These are phyloP conservation scores for Zizania palustris DNA, from an alignment of 202 grass and related monocot genomes.

Conservation along the genomic window DNA sequence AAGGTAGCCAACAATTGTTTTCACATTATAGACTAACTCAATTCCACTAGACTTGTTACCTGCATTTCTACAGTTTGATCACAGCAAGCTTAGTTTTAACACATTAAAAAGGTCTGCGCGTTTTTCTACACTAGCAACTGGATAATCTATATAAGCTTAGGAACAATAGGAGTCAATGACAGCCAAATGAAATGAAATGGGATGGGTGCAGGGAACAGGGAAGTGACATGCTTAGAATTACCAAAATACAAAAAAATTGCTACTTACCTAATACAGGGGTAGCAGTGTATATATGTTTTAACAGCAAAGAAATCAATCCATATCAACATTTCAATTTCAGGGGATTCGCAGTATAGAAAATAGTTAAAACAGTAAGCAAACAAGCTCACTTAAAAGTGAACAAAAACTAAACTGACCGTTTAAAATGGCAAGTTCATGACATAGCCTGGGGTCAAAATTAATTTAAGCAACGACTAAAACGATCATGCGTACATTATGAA, in stretches of 20 bases:
- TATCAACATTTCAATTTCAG: background rate
- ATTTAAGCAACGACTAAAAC: background rate
- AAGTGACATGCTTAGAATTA: background rate
- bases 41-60: background rate
- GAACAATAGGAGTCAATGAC: background rate
- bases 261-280: background rate
- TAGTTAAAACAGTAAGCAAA: background rate
- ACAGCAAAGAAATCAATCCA: background rate
- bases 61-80: background rate
- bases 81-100: slow-evolving; percentile 9
- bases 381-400: background rate
- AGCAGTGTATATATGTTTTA: background rate
- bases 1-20: background rate
- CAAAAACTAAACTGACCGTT: background rate
- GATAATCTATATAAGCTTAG: background rate
- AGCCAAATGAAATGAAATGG: slow-evolving; percentile 2
- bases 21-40: background rate
- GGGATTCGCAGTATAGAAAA: background rate
- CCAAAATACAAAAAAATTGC: background rate
- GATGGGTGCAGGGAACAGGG: background rate
- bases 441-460: background rate
- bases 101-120: background rate
- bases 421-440: background rate
- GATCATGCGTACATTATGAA: background rate
- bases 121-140: background rate